Evolutionary conservation across 2,329 filamentous ascomycete genomes (phyloP), one percentile per base, ranked within the genome.

Genomic region (Aspergillus costaricaensis): DNA sequence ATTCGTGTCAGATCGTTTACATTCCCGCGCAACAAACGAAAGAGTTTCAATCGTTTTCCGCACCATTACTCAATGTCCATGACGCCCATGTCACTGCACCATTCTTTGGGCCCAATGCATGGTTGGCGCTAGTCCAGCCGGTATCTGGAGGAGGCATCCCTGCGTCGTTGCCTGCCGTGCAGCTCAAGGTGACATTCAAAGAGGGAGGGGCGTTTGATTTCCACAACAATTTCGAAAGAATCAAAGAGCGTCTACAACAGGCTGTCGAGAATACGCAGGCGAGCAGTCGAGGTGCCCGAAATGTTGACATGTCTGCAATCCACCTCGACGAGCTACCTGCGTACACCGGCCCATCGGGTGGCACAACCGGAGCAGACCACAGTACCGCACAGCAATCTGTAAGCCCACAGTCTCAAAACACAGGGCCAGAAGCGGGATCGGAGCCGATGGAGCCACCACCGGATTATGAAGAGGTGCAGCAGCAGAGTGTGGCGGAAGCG

Each of bases 181-280:
- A 95, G 70, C 77, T 96, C 66, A 92, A 91, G 74, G 84, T 97
- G 69, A 92, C 89, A 21, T 98, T 98, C 81, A 93, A 92, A 73
- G 93, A 98, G 64, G 94, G 94, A 47, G 94, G 94, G n/a, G 93
- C 93, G 60, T 95, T 90, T 74, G 92, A 96, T 68, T 98, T 96
- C 72, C 89, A 93, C 69, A 85, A 86, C 54, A 86, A 86, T 55
- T 96, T 93, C 71, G 91, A 96, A 69, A 84, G 90, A 58, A 87
- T 97, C 65, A 92, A 91, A 72, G 93, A 96, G 72, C 85, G 92
- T 6, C 79, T 96, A 58, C 85, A 89, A 65, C 91, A 97, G 69
- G 91, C 88, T 7, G 86, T 92, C 39, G 91, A 95, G 54, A 69
- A 72, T 14, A 67, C 71, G 3, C 68, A 67, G 15, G 76, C 79